Percentiles rank a stretch among this genome's conserved stretches.
Conservation (phyloP, 768 basidiomycete genomes). For the Leccinum olivaceopallidum region DNA sequence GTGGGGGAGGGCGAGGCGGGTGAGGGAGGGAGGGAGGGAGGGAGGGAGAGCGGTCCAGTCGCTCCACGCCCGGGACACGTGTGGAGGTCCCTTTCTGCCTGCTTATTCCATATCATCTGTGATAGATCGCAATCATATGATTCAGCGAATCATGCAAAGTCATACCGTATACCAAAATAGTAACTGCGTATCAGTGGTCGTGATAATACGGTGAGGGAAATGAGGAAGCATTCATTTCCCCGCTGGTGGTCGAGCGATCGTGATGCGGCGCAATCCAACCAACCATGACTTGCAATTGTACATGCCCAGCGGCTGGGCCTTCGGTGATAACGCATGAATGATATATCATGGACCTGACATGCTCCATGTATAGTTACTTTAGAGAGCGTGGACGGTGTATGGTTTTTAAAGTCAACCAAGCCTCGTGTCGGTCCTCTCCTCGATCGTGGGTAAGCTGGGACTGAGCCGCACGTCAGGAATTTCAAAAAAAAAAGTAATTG, state of each 20-base stretch:
- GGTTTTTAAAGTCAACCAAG: conserved; percentile 1
- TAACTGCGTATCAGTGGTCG: neutral
- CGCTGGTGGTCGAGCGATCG: conserved; percentile 10
- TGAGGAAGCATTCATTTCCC: conserved; percentile 17
- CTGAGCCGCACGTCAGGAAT: too few relatives aligned
- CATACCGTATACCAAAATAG: neutral
- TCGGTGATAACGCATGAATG: conserved; percentile 22
- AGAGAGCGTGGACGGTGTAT: neutral
- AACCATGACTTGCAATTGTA: conserved; percentile 1
- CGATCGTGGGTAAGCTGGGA: conserved; percentile 12
- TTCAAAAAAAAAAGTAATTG: neutral
- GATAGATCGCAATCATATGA: neutral
- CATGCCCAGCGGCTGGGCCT: neutral
- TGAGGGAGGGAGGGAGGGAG: neutral
- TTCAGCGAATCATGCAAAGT: neutral
- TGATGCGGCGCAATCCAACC: conserved; percentile 5
- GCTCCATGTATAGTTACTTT: too few relatives aligned
- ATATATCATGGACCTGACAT: neutral
- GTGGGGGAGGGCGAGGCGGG: neutral
- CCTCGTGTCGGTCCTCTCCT: conserved; percentile 18
- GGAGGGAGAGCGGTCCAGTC: neutral
- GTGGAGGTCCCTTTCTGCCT: conserved; percentile 1
- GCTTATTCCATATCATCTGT: neutral
- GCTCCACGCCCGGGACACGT: conserved; percentile 7
- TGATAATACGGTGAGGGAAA: conserved; percentile 17